Percentiles rank a stretch among this genome's conserved stretches.
phyloP scores from a whole-genome alignment of 768 basidiomycete genomes.

The Mycena rebaudengoi region DNA sequence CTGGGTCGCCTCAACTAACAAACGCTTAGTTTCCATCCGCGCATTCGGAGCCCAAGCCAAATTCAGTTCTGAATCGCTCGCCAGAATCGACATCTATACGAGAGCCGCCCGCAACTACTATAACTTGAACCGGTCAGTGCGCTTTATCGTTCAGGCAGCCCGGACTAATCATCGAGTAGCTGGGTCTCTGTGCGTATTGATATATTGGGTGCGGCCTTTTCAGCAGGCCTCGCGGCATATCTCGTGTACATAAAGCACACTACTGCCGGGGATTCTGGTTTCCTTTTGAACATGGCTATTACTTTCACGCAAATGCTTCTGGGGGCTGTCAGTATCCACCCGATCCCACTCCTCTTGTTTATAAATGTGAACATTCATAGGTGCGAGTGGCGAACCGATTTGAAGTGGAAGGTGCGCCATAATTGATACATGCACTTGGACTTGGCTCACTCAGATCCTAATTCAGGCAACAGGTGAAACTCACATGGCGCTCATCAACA shows the following conservation, averaged over 20 bases:
- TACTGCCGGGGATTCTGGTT: conserved; percentile 39
- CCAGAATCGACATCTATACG: conserved; percentile 51
- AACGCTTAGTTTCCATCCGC: conserved; percentile 44
- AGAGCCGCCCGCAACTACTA: conserved; percentile 24
- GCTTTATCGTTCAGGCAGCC: conserved; percentile 17
- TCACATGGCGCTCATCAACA: neutral
- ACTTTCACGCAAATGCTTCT: conserved; percentile 55
- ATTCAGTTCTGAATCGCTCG: conserved; percentile 44
- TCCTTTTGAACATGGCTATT: conserved; percentile 51
- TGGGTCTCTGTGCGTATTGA: conserved; percentile 48
- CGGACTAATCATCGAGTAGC: conserved; percentile 45
- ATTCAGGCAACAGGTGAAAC: neutral
- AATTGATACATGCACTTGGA: neutral
- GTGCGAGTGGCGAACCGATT: neutral
- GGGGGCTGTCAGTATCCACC: conserved; percentile 29
- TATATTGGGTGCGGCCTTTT: conserved; percentile 52
- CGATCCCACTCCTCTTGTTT: too few species aligned
- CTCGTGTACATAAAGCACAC: conserved; percentile 44
- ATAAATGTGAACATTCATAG: neutral
- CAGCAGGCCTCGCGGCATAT: conserved; percentile 45
- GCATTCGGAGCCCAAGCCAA: conserved; percentile 56
- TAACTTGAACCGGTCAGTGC: conserved; percentile 14
- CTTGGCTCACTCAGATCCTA: neutral
- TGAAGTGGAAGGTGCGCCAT: conserved; percentile 8
- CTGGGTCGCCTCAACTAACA: neutral